Evolutionary conservation across 345 rosid species (phyloP).

Genomic region (Populus ilicifolia): DNA sequence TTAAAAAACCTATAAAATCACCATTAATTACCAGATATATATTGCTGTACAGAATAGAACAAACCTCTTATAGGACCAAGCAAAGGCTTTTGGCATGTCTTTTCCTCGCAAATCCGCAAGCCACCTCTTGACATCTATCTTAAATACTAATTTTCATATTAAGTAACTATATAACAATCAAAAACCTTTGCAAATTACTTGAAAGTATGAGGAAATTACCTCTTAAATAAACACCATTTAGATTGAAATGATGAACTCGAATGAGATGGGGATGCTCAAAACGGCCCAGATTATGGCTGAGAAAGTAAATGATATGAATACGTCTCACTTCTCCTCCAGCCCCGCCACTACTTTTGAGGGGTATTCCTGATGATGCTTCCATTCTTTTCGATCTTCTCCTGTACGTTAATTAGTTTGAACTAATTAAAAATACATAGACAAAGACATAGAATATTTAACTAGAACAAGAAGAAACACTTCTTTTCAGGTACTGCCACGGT

Average conservation of each 20-base stretch:
- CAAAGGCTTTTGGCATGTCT: constrained; percentile 57
- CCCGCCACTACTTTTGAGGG: background rate
- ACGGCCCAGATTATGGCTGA: constrained; percentile 39
- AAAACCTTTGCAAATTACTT: background rate
- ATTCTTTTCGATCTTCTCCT: background rate
- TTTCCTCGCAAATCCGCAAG: constrained; percentile 62
- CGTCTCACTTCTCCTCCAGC: constrained; percentile 49
- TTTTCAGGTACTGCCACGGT: background rate
- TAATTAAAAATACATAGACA: background rate
- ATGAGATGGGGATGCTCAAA: constrained; percentile 76
- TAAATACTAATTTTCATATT: background rate
- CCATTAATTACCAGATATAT: background rate
- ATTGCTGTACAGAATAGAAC: background rate
- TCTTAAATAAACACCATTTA: constrained; percentile 56
- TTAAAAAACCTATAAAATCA: background rate
- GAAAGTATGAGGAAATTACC: constrained; percentile 25
- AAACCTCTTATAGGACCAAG: constrained; percentile 81
- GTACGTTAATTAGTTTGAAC: too few relatives aligned
- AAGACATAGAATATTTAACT: background rate
- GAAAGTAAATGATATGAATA: constrained; percentile 66
- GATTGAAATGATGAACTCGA: constrained; percentile 46
- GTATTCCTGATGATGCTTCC: constrained; percentile 3
- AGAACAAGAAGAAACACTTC: background rate
- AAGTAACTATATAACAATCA: background rate
- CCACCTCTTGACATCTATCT: constrained; percentile 73